These are phyloP conservation scores for Leccinum disarticulatum DNA, from an alignment of 768 basidiomycete genomes.

Conservation along the genomic window DNA sequence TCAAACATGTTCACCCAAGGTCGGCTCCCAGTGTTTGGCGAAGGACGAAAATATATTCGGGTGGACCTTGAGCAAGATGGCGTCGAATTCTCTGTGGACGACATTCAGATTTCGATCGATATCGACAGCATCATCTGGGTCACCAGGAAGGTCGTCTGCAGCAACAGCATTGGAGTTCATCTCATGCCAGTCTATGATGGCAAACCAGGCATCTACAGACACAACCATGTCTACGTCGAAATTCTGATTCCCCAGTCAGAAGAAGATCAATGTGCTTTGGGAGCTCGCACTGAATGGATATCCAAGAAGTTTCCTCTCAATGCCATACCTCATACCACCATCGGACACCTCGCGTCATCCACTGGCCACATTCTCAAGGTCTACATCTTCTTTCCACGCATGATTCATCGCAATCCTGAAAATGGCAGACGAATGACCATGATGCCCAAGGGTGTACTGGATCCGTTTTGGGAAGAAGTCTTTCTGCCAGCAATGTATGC, in stretches of 20 bases:
- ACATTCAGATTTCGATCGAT: neutral
- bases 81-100: neutral
- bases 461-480: slow-evolving; percentile 7
- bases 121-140: slow-evolving; percentile 12
- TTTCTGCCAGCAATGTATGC: slow-evolving; percentile 3
- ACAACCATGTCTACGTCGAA: slow-evolving; percentile 19
- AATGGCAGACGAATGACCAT: neutral
- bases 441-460: slow-evolving; percentile 5
- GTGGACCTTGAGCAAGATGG: slow-evolving; percentile 3
- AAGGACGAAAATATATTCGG: neutral
- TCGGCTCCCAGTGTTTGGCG: neutral
- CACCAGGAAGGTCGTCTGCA: too few species aligned
- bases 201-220: slow-evolving; percentile 3
- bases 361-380: neutral
- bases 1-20: neutral
- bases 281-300: slow-evolving; percentile 1
- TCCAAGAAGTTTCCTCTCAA: slow-evolving; percentile 7
- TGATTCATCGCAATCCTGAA: slow-evolving; percentile 2
- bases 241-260: slow-evolving; percentile 13
- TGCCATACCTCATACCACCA: slow-evolving; percentile 6
- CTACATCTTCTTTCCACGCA: slow-evolving; percentile 10
- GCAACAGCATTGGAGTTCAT: too few species aligned
- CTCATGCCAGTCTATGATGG: too few species aligned
- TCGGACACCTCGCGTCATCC: neutral
- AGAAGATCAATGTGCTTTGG: neutral